Percentiles rank a stretch among this genome's conserved stretches.
These are phyloP conservation scores for Aspergillus sp. DNA, from an alignment of 2,329 filamentous ascomycete genomes.

Conservation along the genomic window DNA sequence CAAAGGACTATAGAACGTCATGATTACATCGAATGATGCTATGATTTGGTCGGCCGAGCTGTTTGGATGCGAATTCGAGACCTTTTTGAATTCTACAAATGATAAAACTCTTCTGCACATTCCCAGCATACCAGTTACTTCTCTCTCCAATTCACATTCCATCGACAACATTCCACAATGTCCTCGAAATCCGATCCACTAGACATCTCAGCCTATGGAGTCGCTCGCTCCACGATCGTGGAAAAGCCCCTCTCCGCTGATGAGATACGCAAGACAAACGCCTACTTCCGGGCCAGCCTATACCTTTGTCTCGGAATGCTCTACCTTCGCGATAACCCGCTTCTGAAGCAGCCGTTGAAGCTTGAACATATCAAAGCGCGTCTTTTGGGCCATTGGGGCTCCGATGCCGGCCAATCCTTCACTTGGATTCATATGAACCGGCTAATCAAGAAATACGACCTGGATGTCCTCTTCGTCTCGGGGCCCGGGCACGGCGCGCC, in stretches of 20 bases:
- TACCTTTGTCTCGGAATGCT: slow-evolving; percentile 80
- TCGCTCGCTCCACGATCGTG: slow-evolving; percentile 64
- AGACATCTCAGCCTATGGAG: slow-evolving; percentile 64
- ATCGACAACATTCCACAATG: not conserved
- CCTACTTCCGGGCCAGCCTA: slow-evolving; percentile 72
- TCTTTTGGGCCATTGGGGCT: slow-evolving; percentile 75
- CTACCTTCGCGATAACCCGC: slow-evolving; percentile 71
- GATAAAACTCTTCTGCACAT: no score
- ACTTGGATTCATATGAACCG: slow-evolving; percentile 82
- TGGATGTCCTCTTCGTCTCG: slow-evolving; percentile 71
- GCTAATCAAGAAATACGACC: slow-evolving; percentile 75
- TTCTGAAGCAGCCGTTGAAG: slow-evolving; percentile 68
- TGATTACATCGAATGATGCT: not conserved
- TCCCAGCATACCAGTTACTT: no score
- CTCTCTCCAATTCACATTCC: not conserved
- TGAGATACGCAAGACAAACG: slow-evolving; percentile 67
- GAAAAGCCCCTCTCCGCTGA: slow-evolving; percentile 63
- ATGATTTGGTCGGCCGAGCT: no score
- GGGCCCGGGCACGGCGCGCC: slow-evolving; percentile 78
- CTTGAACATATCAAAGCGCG: slow-evolving; percentile 71
- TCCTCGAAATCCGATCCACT: not conserved
- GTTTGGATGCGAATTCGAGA: no score
- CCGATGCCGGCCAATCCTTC: slow-evolving; percentile 77
- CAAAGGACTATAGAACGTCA: not conserved
- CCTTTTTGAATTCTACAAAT: no score